Evolutionary conservation across 495 filamentous ascomycete genomes (phyloP).

Genomic region (Elaphomyces granulatus): DNA sequence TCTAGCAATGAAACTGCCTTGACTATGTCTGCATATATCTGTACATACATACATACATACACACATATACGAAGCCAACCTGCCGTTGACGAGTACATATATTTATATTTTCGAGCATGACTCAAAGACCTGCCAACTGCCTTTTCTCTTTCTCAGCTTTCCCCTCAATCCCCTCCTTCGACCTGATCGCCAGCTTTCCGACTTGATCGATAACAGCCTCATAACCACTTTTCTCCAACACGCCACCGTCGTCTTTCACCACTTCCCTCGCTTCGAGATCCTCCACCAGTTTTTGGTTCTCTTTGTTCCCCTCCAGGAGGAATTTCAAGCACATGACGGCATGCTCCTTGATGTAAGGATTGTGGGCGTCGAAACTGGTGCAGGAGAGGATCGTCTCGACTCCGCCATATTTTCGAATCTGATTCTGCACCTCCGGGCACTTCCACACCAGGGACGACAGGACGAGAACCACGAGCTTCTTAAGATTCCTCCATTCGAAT

Average conservation of each 20-base stretch:
- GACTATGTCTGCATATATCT: no score
- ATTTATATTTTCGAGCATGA: no score
- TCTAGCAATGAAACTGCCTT: no score
- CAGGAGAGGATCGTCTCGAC: conserved; percentile 77
- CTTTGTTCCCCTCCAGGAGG: conserved; percentile 67
- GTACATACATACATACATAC: no score
- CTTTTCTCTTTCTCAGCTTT: neutral
- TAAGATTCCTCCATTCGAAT: conserved; percentile 87
- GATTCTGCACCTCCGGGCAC: conserved; percentile 63
- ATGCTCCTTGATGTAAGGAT: conserved; percentile 81
- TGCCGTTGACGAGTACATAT: no score
- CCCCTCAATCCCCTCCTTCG: conserved; percentile 11
- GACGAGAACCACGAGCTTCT: conserved; percentile 79
- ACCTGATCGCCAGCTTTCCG: conserved; percentile 32
- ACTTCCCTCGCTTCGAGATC: conserved; percentile 43
- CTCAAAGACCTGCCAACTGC: no score
- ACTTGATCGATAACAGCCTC: conserved; percentile 40
- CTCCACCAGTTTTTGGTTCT: conserved; percentile 62
- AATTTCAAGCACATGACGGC: conserved; percentile 84
- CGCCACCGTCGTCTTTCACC: conserved; percentile 32
- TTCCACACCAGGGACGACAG: conserved; percentile 74
- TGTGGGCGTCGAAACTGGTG: conserved; percentile 73
- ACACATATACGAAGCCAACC: no score
- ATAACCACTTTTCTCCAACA: conserved; percentile 37
- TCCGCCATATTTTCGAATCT: conserved; percentile 67